A percentile compares a stretch with the other conserved stretches of the same genome.
These are phyloP conservation scores for Mimosa bimucronata DNA, from an alignment of 306 rosid species.

Conservation along the genomic window DNA sequence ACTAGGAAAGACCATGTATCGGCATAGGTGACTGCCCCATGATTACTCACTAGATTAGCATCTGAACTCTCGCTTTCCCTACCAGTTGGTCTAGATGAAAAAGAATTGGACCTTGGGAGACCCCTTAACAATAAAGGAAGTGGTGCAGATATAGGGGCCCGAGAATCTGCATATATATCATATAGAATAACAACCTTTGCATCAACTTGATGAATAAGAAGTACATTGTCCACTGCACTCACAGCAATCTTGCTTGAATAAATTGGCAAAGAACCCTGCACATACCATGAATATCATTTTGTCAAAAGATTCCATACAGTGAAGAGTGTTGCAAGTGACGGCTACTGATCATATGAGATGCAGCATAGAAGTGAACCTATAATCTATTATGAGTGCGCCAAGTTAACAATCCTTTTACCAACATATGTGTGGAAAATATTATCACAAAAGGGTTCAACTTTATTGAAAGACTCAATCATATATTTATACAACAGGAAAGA, in stretches of 20 bases:
- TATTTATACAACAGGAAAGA: too few relatives aligned
- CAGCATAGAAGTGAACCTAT: slow-evolving; percentile 19
- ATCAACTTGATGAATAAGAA: slow-evolving; percentile 95
- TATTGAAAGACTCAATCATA: too few relatives aligned
- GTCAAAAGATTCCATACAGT: slow-evolving; percentile 20
- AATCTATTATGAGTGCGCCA: slow-evolving; percentile 19
- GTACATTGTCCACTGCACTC: slow-evolving; percentile 91
- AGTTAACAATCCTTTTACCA: slow-evolving; percentile 14
- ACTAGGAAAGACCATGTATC: slow-evolving; percentile 84
- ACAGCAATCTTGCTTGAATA: slow-evolving; percentile 87
- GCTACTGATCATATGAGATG: slow-evolving; percentile 32
- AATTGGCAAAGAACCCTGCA: slow-evolving; percentile 96
- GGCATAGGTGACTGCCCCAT: slow-evolving; percentile 66
- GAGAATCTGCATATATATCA: slow-evolving; percentile 83
- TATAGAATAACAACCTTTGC: slow-evolving; percentile 95
- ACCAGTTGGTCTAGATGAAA: slow-evolving; percentile 58
- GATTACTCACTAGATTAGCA: slow-evolving; percentile 48
- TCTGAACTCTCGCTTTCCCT: slow-evolving; percentile 63
- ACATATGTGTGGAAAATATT: too few relatives aligned
- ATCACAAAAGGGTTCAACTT: too few relatives aligned
- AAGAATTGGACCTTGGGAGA: slow-evolving; percentile 61
- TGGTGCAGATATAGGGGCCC: slow-evolving; percentile 96
- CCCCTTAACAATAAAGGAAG: slow-evolving; percentile 91
- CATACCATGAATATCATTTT: slow-evolving; percentile 43
- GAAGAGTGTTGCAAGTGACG: slow-evolving; percentile 21